These are phyloP conservation scores for Ophioceras dolichostomum DNA, from an alignment of 2,329 filamentous ascomycete genomes.

Conservation along the genomic window DNA sequence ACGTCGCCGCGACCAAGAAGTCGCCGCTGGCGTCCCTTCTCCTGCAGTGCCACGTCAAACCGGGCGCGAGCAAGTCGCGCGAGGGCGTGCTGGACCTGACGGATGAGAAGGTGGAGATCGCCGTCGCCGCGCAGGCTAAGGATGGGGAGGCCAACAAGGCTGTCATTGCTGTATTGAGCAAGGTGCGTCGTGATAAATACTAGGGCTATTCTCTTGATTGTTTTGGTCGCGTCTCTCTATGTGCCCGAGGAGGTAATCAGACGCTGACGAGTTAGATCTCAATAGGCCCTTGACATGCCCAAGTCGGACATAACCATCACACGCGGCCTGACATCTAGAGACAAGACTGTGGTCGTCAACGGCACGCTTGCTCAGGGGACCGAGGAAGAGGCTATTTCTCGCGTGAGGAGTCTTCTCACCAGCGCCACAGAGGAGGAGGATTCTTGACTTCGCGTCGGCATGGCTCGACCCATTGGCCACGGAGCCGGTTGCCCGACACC, in stretches of 20 bases:
- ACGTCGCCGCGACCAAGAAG: slow-evolving; percentile 34
- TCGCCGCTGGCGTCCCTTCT: slow-evolving; percentile 35
- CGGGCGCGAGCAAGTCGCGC: slow-evolving; percentile 47
- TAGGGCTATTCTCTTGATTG: background rate
- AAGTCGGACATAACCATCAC: slow-evolving; percentile 52
- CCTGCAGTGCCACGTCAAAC: slow-evolving; percentile 55
- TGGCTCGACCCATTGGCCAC: no score
- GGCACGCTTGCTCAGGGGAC: slow-evolving; percentile 11
- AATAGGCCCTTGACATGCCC: slow-evolving; percentile 45
- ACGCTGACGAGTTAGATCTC: no score
- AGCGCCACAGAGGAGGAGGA: slow-evolving; percentile 1
- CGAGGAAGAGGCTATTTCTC: slow-evolving; percentile 4
- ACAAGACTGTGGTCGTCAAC: slow-evolving; percentile 44
- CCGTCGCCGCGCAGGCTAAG: slow-evolving; percentile 50
- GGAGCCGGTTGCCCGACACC: no score
- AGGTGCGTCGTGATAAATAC: no score
- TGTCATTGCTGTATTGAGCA: slow-evolving; percentile 48
- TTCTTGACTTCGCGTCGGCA: no score
- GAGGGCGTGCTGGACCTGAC: slow-evolving; percentile 48
- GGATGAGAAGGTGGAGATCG: slow-evolving; percentile 47
- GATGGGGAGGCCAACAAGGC: slow-evolving; percentile 61
- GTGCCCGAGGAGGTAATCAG: no score
- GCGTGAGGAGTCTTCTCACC: slow-evolving; percentile 3
- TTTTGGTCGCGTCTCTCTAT: background rate
- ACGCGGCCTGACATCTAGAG: slow-evolving; percentile 49